Evolutionary conservation across 495 filamentous ascomycete genomes (phyloP), one percentile per base, ranked within the genome.

Genomic region (Friedmanniomyces simplex): DNA sequence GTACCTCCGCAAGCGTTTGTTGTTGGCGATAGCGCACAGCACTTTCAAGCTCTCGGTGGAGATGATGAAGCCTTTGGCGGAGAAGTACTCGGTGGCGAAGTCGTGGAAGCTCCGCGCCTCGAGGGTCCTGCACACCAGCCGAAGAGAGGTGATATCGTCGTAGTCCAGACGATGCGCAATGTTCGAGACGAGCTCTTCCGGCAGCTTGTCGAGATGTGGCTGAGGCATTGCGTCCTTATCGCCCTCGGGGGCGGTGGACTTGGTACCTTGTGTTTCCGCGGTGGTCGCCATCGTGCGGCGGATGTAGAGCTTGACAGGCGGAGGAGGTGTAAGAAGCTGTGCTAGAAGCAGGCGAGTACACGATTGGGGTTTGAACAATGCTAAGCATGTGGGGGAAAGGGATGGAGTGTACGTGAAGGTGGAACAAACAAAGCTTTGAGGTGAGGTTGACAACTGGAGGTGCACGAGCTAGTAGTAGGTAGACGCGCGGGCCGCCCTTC

Each of bases 141-240:
- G 57, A 18, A 61, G 45, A 25, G 45, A 24, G 54, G 39, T 41
- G 50, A 49, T 52, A 50, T 63, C 61, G 52, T 63, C 61, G 20
- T 42, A 56, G 47, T 45, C 51, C 0, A 63, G 42, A 6, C 52
- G 41, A 25, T 26, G 22, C 41, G 48, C 59, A 28, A 63, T 57
- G 57, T 63, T 59, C 45, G 56, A 59, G 6, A 63, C 10, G 10
- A 63, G 53, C 37, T 63, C 61, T 34, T 63, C 61, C 18, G 61
- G 61, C 2, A 63, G 25, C 6, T 16, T 11, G 10, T 55, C 36
- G 11, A 58, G 58, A 21, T 46, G 43, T 1, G 53, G 48, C 21
- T 28, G 49, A 18, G 49, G 26, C 46, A 43, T 43, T 5, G 39
- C 39, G 4, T 43, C 39, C 14, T 43, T 43, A 5, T 43, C 39